phyloP scores from a whole-genome alignment of 2,329 filamentous ascomycete genomes.

The Aspergillus novoparasiticus region DNA sequence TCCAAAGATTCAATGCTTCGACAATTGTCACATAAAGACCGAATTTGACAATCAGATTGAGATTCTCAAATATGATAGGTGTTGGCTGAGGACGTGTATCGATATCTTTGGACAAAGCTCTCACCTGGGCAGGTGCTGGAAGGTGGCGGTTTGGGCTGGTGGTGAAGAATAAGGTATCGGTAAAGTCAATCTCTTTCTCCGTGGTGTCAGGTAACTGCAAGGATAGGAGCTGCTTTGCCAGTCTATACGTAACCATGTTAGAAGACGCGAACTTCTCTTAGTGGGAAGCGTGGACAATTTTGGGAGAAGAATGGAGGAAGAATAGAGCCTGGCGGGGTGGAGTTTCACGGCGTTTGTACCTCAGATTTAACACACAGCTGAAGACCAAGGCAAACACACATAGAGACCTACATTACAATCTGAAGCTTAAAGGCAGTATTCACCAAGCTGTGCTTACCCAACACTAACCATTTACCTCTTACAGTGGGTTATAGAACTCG shows the following conservation, averaged over 20 bases:
- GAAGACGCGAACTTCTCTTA: too few relatives aligned
- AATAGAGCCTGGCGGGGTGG: too few relatives aligned
- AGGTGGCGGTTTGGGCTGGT: neutral
- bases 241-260: neutral
- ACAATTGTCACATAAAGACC: constrained; percentile 21
- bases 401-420: too few relatives aligned
- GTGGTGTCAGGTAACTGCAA: constrained; percentile 10
- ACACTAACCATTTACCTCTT: too few relatives aligned
- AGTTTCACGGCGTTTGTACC: too few relatives aligned
- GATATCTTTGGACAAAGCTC: constrained; percentile 1
- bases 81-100: constrained; percentile 6
- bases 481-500: too few relatives aligned
- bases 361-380: too few relatives aligned
- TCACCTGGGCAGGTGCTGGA: neutral
- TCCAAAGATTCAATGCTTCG: constrained; percentile 30
- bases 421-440: too few relatives aligned
- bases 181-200: constrained; percentile 27
- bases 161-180: constrained; percentile 29
- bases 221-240: neutral
- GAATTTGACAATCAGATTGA: constrained; percentile 29
- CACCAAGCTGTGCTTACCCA: too few relatives aligned
- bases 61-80: constrained; percentile 21
- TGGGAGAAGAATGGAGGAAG: too few relatives aligned
- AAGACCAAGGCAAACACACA: too few relatives aligned
- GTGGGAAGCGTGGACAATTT: too few relatives aligned